These are phyloP conservation scores for Teunomyces atbi DNA, from an alignment of 805 yeast species.

Conservation along the genomic window DNA sequence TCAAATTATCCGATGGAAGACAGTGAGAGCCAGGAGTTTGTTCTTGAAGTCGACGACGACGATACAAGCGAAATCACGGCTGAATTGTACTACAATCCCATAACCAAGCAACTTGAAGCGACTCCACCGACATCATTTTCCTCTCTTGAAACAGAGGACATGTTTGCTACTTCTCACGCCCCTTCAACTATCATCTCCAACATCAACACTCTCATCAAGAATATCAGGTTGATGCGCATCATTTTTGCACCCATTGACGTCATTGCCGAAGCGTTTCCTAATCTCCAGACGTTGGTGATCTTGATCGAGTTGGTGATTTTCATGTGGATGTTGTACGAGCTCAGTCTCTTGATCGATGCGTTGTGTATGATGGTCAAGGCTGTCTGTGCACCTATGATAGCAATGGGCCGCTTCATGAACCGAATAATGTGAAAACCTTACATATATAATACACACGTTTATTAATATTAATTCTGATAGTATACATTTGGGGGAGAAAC, in stretches of 20 bases:
- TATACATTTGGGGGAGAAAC: background rate
- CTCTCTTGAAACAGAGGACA: background rate
- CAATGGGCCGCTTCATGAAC: slow-evolving; percentile 44
- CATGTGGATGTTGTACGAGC: slow-evolving; percentile 42
- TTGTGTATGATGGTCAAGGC: slow-evolving; percentile 45
- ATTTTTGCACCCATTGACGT: slow-evolving; percentile 42
- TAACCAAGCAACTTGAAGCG: slow-evolving; percentile 31
- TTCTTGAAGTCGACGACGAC: slow-evolving; percentile 24
- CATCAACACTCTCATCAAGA: slow-evolving; percentile 32
- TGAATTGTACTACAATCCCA: slow-evolving; percentile 32
- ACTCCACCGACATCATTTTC: slow-evolving; percentile 18
- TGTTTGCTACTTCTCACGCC: background rate
- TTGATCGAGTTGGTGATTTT: slow-evolving; percentile 37
- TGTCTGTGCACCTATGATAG: slow-evolving; percentile 46
- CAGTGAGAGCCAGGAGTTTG: slow-evolving; percentile 21
- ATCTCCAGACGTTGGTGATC: slow-evolving; percentile 39
- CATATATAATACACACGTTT: background rate
- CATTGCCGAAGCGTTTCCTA: slow-evolving; percentile 36
- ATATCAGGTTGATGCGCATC: slow-evolving; percentile 33
- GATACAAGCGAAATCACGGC: slow-evolving; percentile 24
- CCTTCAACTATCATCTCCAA: slow-evolving; percentile 28
- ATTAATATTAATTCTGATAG: background rate
- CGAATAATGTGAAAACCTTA: slow-evolving; percentile 27
- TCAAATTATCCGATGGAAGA: slow-evolving; percentile 1
- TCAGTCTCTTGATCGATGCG: slow-evolving; percentile 41